Conservation (phyloP, 331 rosid genomes). For the Rosa hybrid region DNA sequence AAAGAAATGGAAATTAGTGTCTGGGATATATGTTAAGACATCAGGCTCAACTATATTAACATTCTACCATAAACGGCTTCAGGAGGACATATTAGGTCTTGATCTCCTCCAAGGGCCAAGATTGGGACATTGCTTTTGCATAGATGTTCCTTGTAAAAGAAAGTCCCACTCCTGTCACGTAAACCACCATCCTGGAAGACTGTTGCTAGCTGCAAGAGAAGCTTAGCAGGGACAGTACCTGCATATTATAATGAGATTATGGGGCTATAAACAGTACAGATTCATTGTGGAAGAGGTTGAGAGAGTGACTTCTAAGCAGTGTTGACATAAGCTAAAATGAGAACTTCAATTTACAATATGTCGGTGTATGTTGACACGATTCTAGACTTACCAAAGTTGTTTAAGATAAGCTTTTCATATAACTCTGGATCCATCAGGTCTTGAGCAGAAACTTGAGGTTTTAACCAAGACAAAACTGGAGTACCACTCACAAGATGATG, state of each 20-base stretch:
- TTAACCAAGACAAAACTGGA: constrained; percentile 72
- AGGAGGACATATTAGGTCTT: constrained; percentile 81
- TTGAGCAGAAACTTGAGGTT: constrained; percentile 66
- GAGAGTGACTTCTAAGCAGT: neutral
- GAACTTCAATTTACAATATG: neutral
- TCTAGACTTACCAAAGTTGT: constrained; percentile 66
- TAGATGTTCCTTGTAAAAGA: constrained; percentile 73
- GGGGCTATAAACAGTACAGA: neutral
- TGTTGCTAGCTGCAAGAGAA: constrained; percentile 73
- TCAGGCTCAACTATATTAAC: neutral
- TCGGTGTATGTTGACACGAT: neutral
- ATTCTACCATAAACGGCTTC: constrained; percentile 87
- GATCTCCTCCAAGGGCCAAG: constrained; percentile 86
- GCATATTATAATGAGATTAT: constrained; percentile 27
- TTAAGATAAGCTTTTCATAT: constrained; percentile 67
- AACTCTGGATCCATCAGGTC: constrained; percentile 72
- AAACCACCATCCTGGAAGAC: constrained; percentile 70
- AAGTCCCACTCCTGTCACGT: constrained; percentile 62
- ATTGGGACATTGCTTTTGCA: constrained; percentile 65
- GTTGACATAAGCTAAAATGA: neutral
- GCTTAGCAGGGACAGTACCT: constrained; percentile 86
- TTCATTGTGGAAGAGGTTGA: neutral
- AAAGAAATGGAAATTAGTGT: constrained; percentile 9
- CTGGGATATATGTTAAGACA: neutral
- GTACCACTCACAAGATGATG: constrained; percentile 59